These are phyloP conservation scores for Telopea speciosissima DNA, from an alignment of 177 flowering plant genomes.

Conservation along the genomic window DNA sequence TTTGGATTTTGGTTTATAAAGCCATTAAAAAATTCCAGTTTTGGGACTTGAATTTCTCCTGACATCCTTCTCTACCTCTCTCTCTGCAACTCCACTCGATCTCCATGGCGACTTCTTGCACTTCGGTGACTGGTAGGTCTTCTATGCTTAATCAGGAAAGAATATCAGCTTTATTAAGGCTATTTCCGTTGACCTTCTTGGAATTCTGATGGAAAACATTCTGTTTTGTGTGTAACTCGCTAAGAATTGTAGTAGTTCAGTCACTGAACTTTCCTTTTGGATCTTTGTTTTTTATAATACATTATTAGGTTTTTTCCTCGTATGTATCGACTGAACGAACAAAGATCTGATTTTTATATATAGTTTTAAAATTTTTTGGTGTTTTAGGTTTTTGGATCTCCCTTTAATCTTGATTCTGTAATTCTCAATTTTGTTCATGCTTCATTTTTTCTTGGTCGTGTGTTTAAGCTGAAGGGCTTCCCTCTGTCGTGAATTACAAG, in stretches of 20 bases:
- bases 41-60: background rate
- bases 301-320: background rate
- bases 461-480: too few relatives aligned
- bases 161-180: background rate
- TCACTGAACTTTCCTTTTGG: background rate
- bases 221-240: background rate
- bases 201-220: background rate
- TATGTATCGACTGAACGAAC: background rate
- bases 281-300: too few relatives aligned
- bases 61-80: background rate
- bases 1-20: too few relatives aligned
- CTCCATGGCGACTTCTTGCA: constrained; percentile 23
- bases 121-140: constrained; percentile 23
- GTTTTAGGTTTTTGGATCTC: background rate
- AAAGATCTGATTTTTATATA: background rate
- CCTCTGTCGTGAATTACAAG: too few relatives aligned
- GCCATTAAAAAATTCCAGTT: too few relatives aligned
- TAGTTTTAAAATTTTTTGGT: background rate
- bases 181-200: background rate
- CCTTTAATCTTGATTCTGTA: background rate
- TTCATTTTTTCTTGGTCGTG: background rate
- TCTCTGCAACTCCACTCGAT: background rate
- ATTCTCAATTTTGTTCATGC: background rate
- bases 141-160: background rate
- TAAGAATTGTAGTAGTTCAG: background rate